Evolutionary conservation across 352 stramenopile genomes (phyloP).

Genomic region (Globisporangium megalacanthum): DNA sequence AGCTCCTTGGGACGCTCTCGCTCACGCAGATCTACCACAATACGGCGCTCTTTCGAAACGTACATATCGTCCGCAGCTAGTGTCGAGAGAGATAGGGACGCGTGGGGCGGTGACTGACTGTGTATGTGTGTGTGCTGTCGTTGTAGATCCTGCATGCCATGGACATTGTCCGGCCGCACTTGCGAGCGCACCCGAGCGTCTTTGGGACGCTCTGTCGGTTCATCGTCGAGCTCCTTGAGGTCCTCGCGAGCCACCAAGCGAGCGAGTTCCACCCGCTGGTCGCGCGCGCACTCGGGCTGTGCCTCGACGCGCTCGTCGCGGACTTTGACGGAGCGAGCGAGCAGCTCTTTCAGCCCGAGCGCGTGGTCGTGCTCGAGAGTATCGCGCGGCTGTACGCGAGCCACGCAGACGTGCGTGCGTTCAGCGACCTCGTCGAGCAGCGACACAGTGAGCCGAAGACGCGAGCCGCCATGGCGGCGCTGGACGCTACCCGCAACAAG

Average conservation of each 20-base stretch:
- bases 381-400: conserved; percentile 50
- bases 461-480: conserved; percentile 17
- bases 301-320: conserved; percentile 37
- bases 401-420: conserved; percentile 34
- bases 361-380: conserved; percentile 28
- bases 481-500: conserved; percentile 36
- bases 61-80: conserved; percentile 19
- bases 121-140: background rate
- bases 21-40: conserved; percentile 71
- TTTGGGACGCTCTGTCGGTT: conserved; percentile 40
- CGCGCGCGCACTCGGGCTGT: conserved; percentile 36
- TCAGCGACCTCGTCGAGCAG: conserved; percentile 36
- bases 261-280: conserved; percentile 65
- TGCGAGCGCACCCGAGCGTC: conserved; percentile 25
- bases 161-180: conserved; percentile 43
- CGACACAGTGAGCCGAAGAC: conserved; percentile 27
- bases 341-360: conserved; percentile 34
- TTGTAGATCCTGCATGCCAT: conserved; percentile 53
- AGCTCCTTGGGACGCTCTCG: conserved; percentile 50
- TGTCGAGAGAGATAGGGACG: too few relatives aligned
- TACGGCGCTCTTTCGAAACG: conserved; percentile 48
- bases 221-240: conserved; percentile 61
- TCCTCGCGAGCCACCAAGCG: conserved; percentile 57
- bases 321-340: conserved; percentile 29
- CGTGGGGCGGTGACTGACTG: too few relatives aligned